Percentiles rank a stretch among this genome's conserved stretches.
Evolutionary conservation across 176 grass and related monocot species (phyloP).

Genomic region (Oryza rufipogon): DNA sequence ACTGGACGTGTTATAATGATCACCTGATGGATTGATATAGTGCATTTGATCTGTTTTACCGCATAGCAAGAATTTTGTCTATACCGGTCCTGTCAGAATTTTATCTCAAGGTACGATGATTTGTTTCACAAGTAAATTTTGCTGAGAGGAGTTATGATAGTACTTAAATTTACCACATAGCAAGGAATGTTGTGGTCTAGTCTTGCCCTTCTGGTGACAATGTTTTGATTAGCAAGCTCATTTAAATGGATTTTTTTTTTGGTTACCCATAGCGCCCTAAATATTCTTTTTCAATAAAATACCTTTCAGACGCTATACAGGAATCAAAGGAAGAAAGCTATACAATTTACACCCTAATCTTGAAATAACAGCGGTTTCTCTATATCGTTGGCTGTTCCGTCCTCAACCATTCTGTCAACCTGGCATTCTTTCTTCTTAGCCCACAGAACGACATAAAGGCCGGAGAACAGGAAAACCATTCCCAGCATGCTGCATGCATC

Average conservation of each 20-base stretch:
- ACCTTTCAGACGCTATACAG: neutral
- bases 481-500: conserved; percentile 55
- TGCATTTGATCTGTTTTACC: neutral
- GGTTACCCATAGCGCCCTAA: neutral
- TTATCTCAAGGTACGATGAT: neutral
- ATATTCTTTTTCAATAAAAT: too few relatives aligned
- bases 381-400: conserved; percentile 19
- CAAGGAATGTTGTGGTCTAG: neutral
- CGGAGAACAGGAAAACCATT: conserved; percentile 64
- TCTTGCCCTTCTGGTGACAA: neutral
- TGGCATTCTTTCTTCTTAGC: conserved; percentile 70
- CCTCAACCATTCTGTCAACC: conserved; percentile 26
- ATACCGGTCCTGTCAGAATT: neutral
- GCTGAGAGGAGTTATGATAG: neutral
- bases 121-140: neutral
- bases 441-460: conserved; percentile 72
- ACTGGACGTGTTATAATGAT: neutral
- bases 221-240: neutral
- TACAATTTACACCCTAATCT: conserved; percentile 6
- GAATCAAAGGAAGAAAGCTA: conserved; percentile 22
- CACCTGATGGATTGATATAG: neutral
- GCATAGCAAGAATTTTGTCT: neutral
- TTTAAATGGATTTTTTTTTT: neutral
- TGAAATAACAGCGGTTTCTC: conserved; percentile 48
- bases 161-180: neutral